Conservation (phyloP, 441 rosid genomes). For the Pelargonium australe region DNA sequence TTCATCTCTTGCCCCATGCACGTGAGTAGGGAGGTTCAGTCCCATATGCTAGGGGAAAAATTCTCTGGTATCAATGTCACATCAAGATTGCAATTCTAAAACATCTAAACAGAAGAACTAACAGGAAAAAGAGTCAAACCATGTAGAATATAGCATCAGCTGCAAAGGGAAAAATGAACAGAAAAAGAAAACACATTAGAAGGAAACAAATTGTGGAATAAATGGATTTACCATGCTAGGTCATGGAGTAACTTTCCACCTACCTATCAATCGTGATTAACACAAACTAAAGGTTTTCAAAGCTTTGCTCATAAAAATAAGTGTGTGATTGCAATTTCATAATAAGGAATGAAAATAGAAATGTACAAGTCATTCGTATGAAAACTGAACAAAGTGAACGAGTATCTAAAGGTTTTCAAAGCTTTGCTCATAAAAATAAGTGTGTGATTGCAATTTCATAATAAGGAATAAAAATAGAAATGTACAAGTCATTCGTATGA, state of each 20-base stretch:
- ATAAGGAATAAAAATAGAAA: neutral
- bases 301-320: neutral
- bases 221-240: neutral
- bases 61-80: too few species aligned
- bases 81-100: too few species aligned
- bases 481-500: neutral
- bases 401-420: too few species aligned
- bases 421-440: too few species aligned
- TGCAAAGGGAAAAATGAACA: conserved; percentile 34
- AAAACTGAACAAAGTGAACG: conserved; percentile 1
- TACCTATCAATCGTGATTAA: neutral
- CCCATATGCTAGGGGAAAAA: too few species aligned
- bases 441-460: neutral
- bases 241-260: neutral
- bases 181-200: conserved; percentile 21
- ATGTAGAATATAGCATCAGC: conserved; percentile 61
- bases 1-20: neutral
- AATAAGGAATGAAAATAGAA: neutral
- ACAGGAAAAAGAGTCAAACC: conserved; percentile 36
- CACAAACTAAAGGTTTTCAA: neutral
- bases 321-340: neutral
- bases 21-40: too few species aligned
- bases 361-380: neutral
- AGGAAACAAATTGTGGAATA: neutral
- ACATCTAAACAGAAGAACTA: neutral